Conservation (phyloP, 1,284 basidiomycete genomes). For the Marasmius tenuissimus region DNA sequence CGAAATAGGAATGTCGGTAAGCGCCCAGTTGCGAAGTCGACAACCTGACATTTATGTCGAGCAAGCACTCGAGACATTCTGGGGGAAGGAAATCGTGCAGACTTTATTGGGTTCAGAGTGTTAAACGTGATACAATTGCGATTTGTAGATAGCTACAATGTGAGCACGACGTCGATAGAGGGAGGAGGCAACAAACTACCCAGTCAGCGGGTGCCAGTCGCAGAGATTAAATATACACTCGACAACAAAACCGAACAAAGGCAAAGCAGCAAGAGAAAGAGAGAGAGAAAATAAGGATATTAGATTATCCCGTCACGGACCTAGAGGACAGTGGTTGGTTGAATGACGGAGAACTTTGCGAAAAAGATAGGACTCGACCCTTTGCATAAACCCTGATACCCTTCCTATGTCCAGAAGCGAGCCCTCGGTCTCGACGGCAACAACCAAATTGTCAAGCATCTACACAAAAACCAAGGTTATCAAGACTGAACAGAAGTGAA, state of each 20-base stretch:
- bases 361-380: constrained; percentile 37
- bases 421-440: constrained; percentile 88
- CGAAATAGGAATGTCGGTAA: too few relatives aligned
- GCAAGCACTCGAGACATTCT: too few relatives aligned
- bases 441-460: constrained; percentile 87
- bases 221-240: neutral
- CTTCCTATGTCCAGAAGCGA: constrained; percentile 83
- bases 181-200: neutral
- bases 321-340: constrained; percentile 2
- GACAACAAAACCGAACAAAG: neutral
- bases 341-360: neutral
- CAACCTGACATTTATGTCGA: too few relatives aligned
- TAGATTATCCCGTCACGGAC: constrained; percentile 9
- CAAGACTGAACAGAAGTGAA: neutral
- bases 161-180: neutral
- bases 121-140: constrained; percentile 1
- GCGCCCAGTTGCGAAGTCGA: too few relatives aligned
- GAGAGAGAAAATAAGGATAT: neutral
- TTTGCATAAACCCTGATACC: constrained; percentile 89
- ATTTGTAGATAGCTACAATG: neutral
- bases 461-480: constrained; percentile 32
- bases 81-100: neutral
- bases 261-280: neutral
- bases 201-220: neutral
- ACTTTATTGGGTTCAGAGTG: neutral